Evolutionary conservation across 2,329 filamentous ascomycete species (phyloP).

Genomic region (Aspergillus thermomutatus): DNA sequence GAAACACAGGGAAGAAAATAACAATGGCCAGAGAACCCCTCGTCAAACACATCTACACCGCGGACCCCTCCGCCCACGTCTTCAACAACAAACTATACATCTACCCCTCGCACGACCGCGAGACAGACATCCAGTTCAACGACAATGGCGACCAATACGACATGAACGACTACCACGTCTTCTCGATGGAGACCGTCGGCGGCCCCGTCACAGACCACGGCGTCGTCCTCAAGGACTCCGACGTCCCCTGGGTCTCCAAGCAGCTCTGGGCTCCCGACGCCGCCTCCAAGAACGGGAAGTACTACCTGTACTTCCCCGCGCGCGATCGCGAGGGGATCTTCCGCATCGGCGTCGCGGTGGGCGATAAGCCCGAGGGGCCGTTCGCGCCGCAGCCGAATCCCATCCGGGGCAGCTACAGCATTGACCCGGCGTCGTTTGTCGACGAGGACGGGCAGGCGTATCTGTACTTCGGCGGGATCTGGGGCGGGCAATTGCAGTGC

Average conservation of each 20-base stretch:
- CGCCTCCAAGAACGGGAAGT: constrained; percentile 64
- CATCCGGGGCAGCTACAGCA: constrained; percentile 69
- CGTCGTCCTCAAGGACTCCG: constrained; percentile 60
- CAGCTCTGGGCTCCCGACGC: constrained; percentile 81
- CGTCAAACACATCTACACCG: constrained; percentile 73
- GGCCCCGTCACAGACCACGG: constrained; percentile 68
- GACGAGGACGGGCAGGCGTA: constrained; percentile 65
- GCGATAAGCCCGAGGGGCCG: constrained; percentile 63
- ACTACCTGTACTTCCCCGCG: constrained; percentile 75
- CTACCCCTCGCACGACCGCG: constrained; percentile 77
- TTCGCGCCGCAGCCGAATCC: constrained; percentile 63
- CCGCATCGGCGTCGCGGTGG: constrained; percentile 68
- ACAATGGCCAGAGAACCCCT: constrained; percentile 49
- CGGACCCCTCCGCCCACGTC: constrained; percentile 76
- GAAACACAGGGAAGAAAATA: constrained; percentile 1
- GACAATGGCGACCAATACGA: constrained; percentile 85
- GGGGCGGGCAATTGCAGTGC: constrained; percentile 78
- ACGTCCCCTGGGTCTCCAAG: constrained; percentile 73
- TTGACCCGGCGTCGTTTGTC: constrained; percentile 73
- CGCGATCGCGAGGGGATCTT: constrained; percentile 68
- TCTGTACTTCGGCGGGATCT: constrained; percentile 74
- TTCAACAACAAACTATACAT: constrained; percentile 74
- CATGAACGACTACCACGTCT: constrained; percentile 81
- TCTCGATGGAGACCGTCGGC: constrained; percentile 58
- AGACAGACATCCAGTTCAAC: constrained; percentile 71